Percentiles rank a stretch among this genome's conserved stretches.
phyloP scores from a whole-genome alignment of 306 rosid genomes.

The Macrotyloma uniflorum region DNA sequence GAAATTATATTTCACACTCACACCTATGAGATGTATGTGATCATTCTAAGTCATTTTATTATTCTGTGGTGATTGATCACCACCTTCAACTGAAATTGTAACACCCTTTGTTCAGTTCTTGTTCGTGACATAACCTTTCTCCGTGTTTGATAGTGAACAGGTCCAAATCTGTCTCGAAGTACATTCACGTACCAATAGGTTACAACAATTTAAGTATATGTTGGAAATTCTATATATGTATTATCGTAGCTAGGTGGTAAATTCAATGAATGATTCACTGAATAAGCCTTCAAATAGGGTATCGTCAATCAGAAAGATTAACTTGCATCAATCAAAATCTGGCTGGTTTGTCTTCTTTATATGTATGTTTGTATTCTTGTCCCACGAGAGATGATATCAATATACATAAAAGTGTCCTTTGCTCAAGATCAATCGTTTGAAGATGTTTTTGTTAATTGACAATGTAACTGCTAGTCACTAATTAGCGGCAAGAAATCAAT shows the following conservation, averaged over 20 bases:
- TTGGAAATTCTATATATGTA: not conserved
- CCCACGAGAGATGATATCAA: slow-evolving; percentile 1
- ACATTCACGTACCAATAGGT: not conserved
- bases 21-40: not conserved
- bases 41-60: not conserved
- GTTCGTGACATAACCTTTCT: not conserved
- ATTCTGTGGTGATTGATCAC: not conserved
- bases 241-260: slow-evolving; percentile 6
- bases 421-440: slow-evolving; percentile 8
- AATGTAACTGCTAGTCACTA: slow-evolving; percentile 15
- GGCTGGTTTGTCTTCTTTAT: not conserved
- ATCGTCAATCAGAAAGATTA: slow-evolving; percentile 11
- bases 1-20: not conserved
- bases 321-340: slow-evolving; percentile 29
- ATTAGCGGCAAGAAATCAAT: slow-evolving; percentile 18
- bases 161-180: not conserved
- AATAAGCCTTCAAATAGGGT: slow-evolving; percentile 5
- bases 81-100: not conserved
- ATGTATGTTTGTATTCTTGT: slow-evolving; percentile 19
- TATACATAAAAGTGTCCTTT: slow-evolving; percentile 24
- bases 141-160: not conserved
- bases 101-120: not conserved
- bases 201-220: not conserved
- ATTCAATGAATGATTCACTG: slow-evolving; percentile 18
- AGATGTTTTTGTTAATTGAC: slow-evolving; percentile 14